Percentiles rank a stretch among this genome's conserved stretches.
phyloP scores from a whole-genome alignment of 2,329 filamentous ascomycete genomes.

The Graphilbum ipis-grandicollis region DNA sequence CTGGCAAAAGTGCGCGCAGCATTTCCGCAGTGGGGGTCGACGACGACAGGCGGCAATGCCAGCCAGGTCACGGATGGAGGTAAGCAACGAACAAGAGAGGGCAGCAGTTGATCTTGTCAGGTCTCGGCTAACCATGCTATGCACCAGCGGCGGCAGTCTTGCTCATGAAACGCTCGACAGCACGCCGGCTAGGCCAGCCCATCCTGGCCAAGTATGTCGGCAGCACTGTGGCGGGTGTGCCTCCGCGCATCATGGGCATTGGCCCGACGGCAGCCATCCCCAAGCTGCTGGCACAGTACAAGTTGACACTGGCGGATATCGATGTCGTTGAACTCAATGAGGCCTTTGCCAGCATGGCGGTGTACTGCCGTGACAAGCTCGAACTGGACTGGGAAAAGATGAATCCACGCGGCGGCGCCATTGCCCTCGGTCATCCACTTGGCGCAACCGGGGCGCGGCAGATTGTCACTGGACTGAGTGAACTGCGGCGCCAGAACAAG shows the following conservation, averaged over 20 bases:
- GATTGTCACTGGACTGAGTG: conserved; percentile 79
- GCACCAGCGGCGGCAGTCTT: conserved; percentile 65
- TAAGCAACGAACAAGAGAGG: conserved; percentile 15
- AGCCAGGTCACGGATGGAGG: conserved; percentile 88
- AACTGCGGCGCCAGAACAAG: conserved; percentile 69
- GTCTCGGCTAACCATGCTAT: no score
- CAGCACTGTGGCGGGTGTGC: conserved; percentile 74
- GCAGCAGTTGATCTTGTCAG: neutral
- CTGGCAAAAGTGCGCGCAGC: conserved; percentile 76
- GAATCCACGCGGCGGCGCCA: conserved; percentile 67
- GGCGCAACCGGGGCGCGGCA: conserved; percentile 62
- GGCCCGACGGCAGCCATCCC: conserved; percentile 57
- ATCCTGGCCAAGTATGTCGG: conserved; percentile 91
- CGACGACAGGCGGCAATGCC: conserved; percentile 82
- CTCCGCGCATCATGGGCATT: conserved; percentile 94
- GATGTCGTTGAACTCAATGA: conserved; percentile 94
- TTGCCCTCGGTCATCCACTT: conserved; percentile 56
- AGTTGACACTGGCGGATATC: conserved; percentile 62
- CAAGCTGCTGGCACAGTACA: conserved; percentile 72
- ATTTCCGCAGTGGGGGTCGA: conserved; percentile 77
- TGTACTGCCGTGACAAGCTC: conserved; percentile 69
- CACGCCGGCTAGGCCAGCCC: conserved; percentile 71
- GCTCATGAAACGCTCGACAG: conserved; percentile 86
- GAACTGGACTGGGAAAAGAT: conserved; percentile 58
- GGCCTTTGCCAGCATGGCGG: conserved; percentile 94